Evolutionary conservation across 495 filamentous ascomycete species (phyloP), one percentile per base, ranked within the genome.

Genomic region (Podospora pseudoanserina): DNA sequence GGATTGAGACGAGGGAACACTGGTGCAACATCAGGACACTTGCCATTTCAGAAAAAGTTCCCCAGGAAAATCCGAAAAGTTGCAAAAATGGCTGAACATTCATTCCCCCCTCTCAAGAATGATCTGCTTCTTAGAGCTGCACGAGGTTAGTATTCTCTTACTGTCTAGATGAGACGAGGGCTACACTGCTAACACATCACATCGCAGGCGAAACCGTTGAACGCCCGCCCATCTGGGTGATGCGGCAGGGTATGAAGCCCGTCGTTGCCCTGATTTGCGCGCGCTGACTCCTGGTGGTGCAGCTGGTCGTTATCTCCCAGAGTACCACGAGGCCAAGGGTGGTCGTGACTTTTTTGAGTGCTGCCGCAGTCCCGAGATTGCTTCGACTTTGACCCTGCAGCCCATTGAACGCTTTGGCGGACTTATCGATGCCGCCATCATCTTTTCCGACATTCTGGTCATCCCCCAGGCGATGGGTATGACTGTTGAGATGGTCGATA

Each of bases 381-480:
- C 96, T 63, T 97, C 92, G 5, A 93, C 89, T 20, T 79, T 99
- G 67, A 99, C 95, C 1, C 82, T 99, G 30, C 95, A 98, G 77
- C 95, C 95, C 68, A 88, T 99, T 75, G 92, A 97, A 62, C 92
- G 93, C 54, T 99, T 89, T 78, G 88, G 84, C 19, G 93, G 92
- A 44, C 87, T 97, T 59, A 89, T 99, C 70, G 95, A 99, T 79
- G 96, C 95, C 18, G 93, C 95, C 39, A 99, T 99, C 73, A 99
- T 99, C 77, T 99, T 99, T 86, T 96, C 92, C 16, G 95, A 99
- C 78, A 99, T 99, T 71, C 86, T 99, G 55, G 95, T 99, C 66
- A 93, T 99, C 71, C 95, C 95, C 3, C 95, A 99, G 80, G 95
- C 95, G 20, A 90, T 99, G 87, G 95, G 95, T 1, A 98, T 99